Evolutionary conservation across 1,284 basidiomycete species (phyloP).

Genomic region (Papiliotrema flavescens): DNA sequence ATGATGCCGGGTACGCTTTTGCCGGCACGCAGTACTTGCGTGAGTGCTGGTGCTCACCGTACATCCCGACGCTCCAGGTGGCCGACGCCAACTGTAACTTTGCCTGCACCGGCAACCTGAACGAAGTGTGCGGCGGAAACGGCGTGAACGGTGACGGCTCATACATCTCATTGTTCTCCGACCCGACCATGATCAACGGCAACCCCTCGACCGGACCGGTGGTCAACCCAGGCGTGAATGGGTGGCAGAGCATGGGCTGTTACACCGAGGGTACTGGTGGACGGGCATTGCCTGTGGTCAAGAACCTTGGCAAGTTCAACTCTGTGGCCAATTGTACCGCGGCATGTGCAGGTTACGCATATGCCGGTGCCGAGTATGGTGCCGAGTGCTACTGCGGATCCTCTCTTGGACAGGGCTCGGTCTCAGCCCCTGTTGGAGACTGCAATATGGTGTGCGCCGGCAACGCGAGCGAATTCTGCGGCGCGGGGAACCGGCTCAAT

Average conservation of each 20-base stretch:
- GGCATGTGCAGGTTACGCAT: constrained; percentile 20
- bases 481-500: constrained; percentile 7
- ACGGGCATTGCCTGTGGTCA: constrained; percentile 8
- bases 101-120: background rate
- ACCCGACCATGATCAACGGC: background rate
- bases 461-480: constrained; percentile 13
- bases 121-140: background rate
- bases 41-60: constrained; percentile 29
- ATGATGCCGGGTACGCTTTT: constrained; percentile 16
- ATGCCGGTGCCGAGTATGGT: constrained; percentile 16
- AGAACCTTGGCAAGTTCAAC: constrained; percentile 11
- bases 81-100: background rate
- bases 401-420: constrained; percentile 15
- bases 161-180: background rate
- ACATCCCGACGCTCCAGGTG: background rate
- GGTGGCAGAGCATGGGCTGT: constrained; percentile 6
- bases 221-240: background rate
- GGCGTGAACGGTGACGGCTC: background rate
- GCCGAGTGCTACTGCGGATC: constrained; percentile 28
- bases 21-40: constrained; percentile 30
- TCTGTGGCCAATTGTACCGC: constrained; percentile 25
- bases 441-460: constrained; percentile 32
- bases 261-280: constrained; percentile 13
- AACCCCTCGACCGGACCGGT: background rate
- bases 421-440: constrained; percentile 3